Evolutionary conservation across 768 basidiomycete genomes (phyloP), one percentile per base, ranked within the genome.

Genomic region (Chiua virens): DNA sequence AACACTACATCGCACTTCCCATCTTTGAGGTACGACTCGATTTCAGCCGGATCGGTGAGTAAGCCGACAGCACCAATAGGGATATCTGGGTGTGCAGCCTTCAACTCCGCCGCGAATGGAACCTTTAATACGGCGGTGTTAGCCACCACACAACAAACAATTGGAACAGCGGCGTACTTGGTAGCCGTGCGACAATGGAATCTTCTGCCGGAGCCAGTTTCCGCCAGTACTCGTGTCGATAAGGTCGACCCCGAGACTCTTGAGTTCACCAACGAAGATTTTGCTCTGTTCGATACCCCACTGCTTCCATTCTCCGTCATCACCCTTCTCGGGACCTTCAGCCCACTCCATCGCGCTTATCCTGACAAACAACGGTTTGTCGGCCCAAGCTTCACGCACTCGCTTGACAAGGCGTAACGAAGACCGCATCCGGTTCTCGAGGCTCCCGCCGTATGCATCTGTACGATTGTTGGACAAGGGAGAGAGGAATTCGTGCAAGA

Each of bases 281-380:
- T 74, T 83, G 63, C 79, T 87, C 68, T 93, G 91, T 61, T 90
- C 84, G 45, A 90, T 72, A 11, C 89, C 90, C 87, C 89, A 89
- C 45, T 81, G 77, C 50, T 73, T 75, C 80, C 80, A 89, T 47
- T 70, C 66, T 14, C 79, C 83, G 18, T 80, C 64, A 8, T 63
- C 72, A 69, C 71, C 79, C 64, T 74, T 77, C 69, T 81, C 87
- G 6, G 75, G 73, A 5, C 73, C 75, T 47, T 77, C 74, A 9
- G 79, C 80, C 83, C 85, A 89, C 53, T 91, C 87, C 11, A 75
- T 72, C 11, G 83, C 87, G 47, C 81, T 83, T 42, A 89, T 75
- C 20, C 86, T 74, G 43, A 86, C 82, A 68, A 92, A 89, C 13
- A 93, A 75, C 4, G 90, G 87, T 50, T 81, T 82, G 46, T 79